phyloP scores from a whole-genome alignment of 306 rosid genomes.

The Coriaria nepalensis region DNA sequence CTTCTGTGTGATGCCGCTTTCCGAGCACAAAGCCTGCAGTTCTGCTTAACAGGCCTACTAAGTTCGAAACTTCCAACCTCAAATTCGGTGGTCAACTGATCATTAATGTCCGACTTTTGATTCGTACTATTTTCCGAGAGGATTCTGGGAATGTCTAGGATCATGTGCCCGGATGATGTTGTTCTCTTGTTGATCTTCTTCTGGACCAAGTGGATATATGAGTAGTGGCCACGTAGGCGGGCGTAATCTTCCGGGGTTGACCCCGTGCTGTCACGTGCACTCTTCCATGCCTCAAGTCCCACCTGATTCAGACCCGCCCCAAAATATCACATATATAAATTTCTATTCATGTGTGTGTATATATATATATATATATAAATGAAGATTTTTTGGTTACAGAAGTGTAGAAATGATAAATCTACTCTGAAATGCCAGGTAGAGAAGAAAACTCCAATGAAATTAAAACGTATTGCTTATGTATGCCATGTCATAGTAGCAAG shows the following conservation, averaged over 20 bases:
- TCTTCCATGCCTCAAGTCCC: conserved; percentile 83
- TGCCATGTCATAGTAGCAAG: no score
- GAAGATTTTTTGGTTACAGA: no score
- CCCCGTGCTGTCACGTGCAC: conserved; percentile 45
- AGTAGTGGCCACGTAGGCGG: conserved; percentile 32
- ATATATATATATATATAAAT: no score
- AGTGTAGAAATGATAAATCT: no score
- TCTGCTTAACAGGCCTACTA: conserved; percentile 4
- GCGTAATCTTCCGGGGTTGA: conserved; percentile 71
- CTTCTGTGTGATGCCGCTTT: conserved; percentile 29
- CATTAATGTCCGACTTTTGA: conserved; percentile 18
- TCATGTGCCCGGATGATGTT: conserved; percentile 36
- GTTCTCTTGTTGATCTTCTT: conserved; percentile 33
- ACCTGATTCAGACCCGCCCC: conserved; percentile 29
- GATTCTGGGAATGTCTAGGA: conserved; percentile 44
- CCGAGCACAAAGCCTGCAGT: conserved; percentile 36
- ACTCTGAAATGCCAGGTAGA: no score
- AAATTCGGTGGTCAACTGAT: conserved; percentile 27
- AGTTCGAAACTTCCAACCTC: conserved; percentile 29
- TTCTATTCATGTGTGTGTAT: no score
- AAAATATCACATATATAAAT: not conserved
- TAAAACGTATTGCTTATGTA: no score
- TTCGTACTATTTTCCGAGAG: conserved; percentile 20
- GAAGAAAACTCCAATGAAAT: no score
- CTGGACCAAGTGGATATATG: conserved; percentile 58